These are phyloP conservation scores for Leccinum olivaceopallidum DNA, from an alignment of 768 basidiomycete species.

Conservation along the genomic window DNA sequence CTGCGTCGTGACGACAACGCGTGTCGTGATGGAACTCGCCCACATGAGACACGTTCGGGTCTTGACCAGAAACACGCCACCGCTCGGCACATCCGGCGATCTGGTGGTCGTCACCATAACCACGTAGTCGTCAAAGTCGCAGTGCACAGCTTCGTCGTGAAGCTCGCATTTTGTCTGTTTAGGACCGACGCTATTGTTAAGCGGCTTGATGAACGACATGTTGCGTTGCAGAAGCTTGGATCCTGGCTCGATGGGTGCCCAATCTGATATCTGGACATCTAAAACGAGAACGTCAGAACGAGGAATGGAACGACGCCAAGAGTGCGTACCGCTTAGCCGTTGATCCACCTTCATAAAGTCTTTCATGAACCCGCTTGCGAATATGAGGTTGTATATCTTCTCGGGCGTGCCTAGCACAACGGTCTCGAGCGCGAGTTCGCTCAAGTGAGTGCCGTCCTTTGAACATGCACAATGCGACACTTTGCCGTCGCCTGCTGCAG, in stretches of 20 bases:
- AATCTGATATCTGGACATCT: constrained; percentile 97
- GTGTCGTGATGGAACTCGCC: constrained; percentile 77
- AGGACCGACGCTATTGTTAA: constrained; percentile 86
- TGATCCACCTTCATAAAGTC: constrained; percentile 91
- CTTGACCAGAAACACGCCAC: constrained; percentile 91
- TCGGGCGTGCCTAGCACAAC: constrained; percentile 90
- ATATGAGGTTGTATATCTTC: constrained; percentile 94
- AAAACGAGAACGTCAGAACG: constrained; percentile 3
- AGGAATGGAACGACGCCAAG: too few relatives aligned
- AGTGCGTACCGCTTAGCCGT: constrained; percentile 74
- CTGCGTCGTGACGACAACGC: constrained; percentile 82
- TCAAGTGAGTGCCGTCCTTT: constrained; percentile 64
- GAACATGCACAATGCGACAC: constrained; percentile 76
- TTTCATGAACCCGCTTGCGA: constrained; percentile 93
- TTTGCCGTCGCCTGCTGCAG: constrained; percentile 39
- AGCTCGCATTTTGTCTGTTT: constrained; percentile 97
- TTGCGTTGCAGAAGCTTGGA: constrained; percentile 78
- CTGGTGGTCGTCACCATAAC: constrained; percentile 85
- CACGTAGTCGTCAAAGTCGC: constrained; percentile 84
- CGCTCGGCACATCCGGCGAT: constrained; percentile 94
- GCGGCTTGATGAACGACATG: constrained; percentile 96
- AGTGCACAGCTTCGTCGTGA: constrained; percentile 76
- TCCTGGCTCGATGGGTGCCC: constrained; percentile 67
- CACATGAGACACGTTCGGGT: constrained; percentile 94
- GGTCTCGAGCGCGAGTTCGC: constrained; percentile 74